These are phyloP conservation scores for Lyophyllum shimeji DNA, from an alignment of 768 basidiomycete species.

Conservation along the genomic window DNA sequence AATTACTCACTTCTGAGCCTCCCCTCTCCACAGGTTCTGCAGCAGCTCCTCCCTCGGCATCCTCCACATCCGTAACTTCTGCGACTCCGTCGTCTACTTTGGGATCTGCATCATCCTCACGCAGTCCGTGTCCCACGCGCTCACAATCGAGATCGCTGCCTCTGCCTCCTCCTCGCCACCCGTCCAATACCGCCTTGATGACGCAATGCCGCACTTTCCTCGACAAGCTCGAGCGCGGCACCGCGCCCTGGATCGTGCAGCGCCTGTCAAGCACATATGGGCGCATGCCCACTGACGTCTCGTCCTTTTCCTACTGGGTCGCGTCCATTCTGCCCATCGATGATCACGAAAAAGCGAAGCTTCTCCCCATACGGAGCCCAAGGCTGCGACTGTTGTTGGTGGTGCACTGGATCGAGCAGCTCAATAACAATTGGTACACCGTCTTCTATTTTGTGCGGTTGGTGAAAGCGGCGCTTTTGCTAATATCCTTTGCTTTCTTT, in stretches of 20 bases:
- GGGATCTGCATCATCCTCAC: conserved; percentile 7
- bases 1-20: background rate
- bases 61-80: conserved; percentile 2
- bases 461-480: conserved; percentile 22
- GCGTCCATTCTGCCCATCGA: conserved; percentile 89
- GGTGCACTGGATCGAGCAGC: conserved; percentile 90
- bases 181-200: conserved; percentile 54
- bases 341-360: conserved; percentile 83
- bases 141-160: conserved; percentile 10
- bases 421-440: conserved; percentile 52
- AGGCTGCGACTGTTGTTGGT: conserved; percentile 81
- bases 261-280: conserved; percentile 80
- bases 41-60: background rate
- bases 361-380: conserved; percentile 78
- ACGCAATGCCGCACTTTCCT: conserved; percentile 42
- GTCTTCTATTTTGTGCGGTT: conserved; percentile 18
- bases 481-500: conserved; percentile 28
- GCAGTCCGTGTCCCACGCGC: conserved; percentile 1
- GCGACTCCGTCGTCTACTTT: conserved; percentile 3
- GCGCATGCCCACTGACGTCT: conserved; percentile 69
- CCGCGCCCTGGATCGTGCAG: conserved; percentile 93
- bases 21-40: conserved; percentile 10
- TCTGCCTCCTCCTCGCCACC: conserved; percentile 19
- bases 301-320: conserved; percentile 86
- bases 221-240: conserved; percentile 53